These are phyloP conservation scores for Nemophila menziesii DNA, from an alignment of 257 asterid species.

Conservation along the genomic window DNA sequence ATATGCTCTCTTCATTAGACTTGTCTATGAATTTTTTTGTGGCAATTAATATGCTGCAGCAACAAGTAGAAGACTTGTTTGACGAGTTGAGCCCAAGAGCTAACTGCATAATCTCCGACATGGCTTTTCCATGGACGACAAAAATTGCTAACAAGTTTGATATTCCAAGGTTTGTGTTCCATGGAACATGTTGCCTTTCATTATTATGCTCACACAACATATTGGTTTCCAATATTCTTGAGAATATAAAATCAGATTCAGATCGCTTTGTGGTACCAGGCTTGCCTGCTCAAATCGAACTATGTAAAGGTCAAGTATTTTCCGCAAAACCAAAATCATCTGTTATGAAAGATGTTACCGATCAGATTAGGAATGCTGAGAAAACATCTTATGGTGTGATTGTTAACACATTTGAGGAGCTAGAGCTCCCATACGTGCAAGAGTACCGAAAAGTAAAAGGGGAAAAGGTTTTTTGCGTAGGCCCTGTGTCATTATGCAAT, in stretches of 20 bases:
- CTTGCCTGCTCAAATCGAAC: conserved; percentile 30
- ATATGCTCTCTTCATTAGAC: conserved; percentile 17
- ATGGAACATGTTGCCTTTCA: conserved; percentile 29
- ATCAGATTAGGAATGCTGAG: conserved; percentile 14
- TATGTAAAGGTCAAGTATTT: conserved; percentile 26
- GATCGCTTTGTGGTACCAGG: conserved; percentile 39
- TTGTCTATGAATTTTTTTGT: conserved; percentile 9
- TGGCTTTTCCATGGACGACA: conserved; percentile 19
- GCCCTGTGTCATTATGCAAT: conserved; percentile 39
- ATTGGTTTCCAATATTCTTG: conserved; percentile 7
- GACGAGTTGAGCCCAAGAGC: conserved; percentile 13
- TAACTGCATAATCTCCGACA: conserved; percentile 17
- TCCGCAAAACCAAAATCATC: conserved; percentile 2
- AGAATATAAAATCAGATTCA: conserved; percentile 12
- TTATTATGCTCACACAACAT: conserved; percentile 17
- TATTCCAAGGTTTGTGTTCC: conserved; percentile 39
- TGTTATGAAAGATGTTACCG: conserved; percentile 8
- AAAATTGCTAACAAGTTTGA: conserved; percentile 16
- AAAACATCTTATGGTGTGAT: conserved; percentile 21
- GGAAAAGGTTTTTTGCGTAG: conserved; percentile 28
- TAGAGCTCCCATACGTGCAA: conserved; percentile 39
- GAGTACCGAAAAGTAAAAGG: conserved; percentile 14
- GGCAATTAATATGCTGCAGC: conserved; percentile 8
- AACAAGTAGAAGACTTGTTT: conserved; percentile 11
- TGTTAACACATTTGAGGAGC: conserved; percentile 39